Base-by-base conservation (phyloP, 1,284 basidiomycete genomes). In the Boletellus dicymbophilus region DNA sequence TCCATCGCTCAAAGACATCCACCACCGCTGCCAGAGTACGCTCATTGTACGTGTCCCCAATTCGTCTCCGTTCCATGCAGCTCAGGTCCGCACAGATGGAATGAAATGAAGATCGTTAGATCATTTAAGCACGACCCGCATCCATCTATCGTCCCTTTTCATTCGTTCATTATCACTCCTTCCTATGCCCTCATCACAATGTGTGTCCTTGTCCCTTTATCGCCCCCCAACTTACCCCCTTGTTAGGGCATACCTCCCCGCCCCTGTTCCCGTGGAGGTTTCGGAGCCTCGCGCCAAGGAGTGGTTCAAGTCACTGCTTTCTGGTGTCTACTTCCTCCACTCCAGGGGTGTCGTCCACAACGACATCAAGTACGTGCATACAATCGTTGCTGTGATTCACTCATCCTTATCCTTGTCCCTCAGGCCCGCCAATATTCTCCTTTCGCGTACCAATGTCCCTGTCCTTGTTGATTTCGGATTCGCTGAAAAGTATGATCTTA, bases 381-480 rank as follows among this genome's bases (percentile, higher is more conserved):
- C 27, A 12, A 25, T 30, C 33, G 31, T 39, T 52, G 23, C 43
- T 37, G 2, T 18, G 40, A 9, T 39, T 23, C 41, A 18, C 31
- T 34, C 7, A 49, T 51, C 9, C 21, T 51, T 37, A 21, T 30
- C 25, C 28, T 30, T 37, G 49, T 51, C 42, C 33, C 23, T 12
- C 50, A 91, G 88, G 60, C 93, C 93, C 5, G 90, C 93, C 13
- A 96, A 96, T 63, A 90, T 96, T 53, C 77, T 96, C 4, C 74
- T 96, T 37, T 89, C 88, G 3, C 70, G 75, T 51, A 77, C 83
- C 58, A 84, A 85, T 56, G 72, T 89, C 0, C 93, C 93, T 1
- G 88, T 95, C 2, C 79, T 95, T 6, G 88, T 95, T 26, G 93
- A 95, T 68, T 96, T 95, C 63, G 94, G 94, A 2, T 97, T 97